Conservation (phyloP, 1,139 yeast genomes). For the Hyphopichia khmerensis region DNA sequence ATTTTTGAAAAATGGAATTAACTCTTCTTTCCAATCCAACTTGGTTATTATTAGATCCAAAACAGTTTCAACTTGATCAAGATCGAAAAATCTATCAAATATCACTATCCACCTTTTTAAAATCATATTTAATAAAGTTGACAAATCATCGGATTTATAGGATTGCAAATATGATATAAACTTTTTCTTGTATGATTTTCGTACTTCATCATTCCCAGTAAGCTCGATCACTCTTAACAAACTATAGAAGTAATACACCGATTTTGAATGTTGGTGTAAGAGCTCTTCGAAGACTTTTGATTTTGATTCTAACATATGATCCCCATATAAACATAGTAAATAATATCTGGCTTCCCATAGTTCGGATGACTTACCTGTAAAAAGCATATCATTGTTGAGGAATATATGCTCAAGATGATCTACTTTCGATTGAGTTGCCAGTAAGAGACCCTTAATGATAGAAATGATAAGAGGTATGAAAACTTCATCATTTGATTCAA, state of each 20-base stretch:
- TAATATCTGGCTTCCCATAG: slow-evolving; percentile 50
- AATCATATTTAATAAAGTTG: slow-evolving; percentile 19
- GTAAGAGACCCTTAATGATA: slow-evolving; percentile 39
- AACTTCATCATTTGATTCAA: slow-evolving; percentile 6
- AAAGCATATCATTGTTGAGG: slow-evolving; percentile 8
- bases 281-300: neutral
- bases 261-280: neutral
- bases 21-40: slow-evolving; percentile 7
- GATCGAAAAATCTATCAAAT: slow-evolving; percentile 34
- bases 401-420: slow-evolving; percentile 16
- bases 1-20: slow-evolving; percentile 17
- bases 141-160: slow-evolving; percentile 1
- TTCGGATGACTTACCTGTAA: slow-evolving; percentile 13
- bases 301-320: slow-evolving; percentile 23
- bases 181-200: slow-evolving; percentile 10
- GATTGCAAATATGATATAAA: slow-evolving; percentile 26
- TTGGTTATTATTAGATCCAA: slow-evolving; percentile 11
- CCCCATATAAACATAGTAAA: slow-evolving; percentile 48
- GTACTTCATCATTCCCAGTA: slow-evolving; percentile 19
- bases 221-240: slow-evolving; percentile 51
- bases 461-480: slow-evolving; percentile 28
- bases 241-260: slow-evolving; percentile 33
- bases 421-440: slow-evolving; percentile 18
- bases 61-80: slow-evolving; percentile 13
- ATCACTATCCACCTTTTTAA: slow-evolving; percentile 60